Conservation (phyloP, 1,139 yeast species). For the Blastobotrys aristatus region DNA sequence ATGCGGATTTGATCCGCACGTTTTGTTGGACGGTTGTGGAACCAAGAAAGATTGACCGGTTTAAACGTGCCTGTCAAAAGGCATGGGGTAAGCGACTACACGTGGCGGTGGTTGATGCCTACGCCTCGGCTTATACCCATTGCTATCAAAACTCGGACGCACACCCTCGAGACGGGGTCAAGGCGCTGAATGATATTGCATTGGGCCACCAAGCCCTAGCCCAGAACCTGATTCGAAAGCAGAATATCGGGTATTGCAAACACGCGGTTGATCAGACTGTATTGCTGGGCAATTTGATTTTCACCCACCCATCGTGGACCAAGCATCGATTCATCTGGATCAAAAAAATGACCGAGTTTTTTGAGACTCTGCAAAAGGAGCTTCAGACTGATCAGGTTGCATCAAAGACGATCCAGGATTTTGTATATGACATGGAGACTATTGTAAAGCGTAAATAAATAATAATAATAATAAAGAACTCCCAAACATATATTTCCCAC, state of each 20-base stretch:
- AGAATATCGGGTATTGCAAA: slow-evolving; percentile 8
- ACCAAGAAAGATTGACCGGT: slow-evolving; percentile 7
- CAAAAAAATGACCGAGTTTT: slow-evolving; percentile 14
- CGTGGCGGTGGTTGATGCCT: slow-evolving; percentile 9
- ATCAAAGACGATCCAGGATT: slow-evolving; percentile 14
- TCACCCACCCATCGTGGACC: slow-evolving; percentile 16
- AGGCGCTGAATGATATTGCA: slow-evolving; percentile 17
- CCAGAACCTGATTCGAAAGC: slow-evolving; percentile 7
- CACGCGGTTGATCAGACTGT: slow-evolving; percentile 13
- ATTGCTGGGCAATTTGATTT: slow-evolving; percentile 13
- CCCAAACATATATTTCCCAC: too few species aligned
- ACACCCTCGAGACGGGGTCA: slow-evolving; percentile 17
- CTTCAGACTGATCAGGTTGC: slow-evolving; percentile 5
- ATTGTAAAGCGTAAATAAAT: slow-evolving; percentile 12
- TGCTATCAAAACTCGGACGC: slow-evolving; percentile 1
- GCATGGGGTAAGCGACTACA: slow-evolving; percentile 17
- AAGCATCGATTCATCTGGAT: slow-evolving; percentile 17
- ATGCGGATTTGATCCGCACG: slow-evolving; percentile 17
- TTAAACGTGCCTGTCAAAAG: slow-evolving; percentile 12
- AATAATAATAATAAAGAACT: too few species aligned
- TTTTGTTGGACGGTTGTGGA: slow-evolving; percentile 9
- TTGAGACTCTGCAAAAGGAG: slow-evolving; percentile 1
- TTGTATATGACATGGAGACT: slow-evolving; percentile 16
- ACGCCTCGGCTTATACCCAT: slow-evolving; percentile 7
- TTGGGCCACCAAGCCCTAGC: slow-evolving; percentile 14